Conservation (phyloP, 2,329 filamentous ascomycete species). For the Colletotrichum euphorbiae region DNA sequence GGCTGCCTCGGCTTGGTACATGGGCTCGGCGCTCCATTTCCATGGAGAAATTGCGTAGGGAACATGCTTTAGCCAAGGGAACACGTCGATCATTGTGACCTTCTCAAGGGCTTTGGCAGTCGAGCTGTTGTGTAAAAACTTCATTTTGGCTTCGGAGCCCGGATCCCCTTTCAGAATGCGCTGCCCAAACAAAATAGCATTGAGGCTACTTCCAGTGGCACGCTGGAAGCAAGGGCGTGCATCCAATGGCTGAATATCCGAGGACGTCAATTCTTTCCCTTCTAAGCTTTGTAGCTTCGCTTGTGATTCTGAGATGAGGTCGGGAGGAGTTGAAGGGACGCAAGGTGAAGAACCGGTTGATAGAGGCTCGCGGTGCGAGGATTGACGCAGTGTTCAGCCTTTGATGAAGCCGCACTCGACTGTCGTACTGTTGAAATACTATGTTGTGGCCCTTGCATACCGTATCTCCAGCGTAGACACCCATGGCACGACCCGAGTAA, state of each 20-base stretch:
- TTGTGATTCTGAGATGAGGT: background rate
- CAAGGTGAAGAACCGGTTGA: background rate
- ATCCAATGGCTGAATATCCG: background rate
- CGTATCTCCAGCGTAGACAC: background rate
- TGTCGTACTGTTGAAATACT: conserved; percentile 21
- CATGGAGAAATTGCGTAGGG: conserved; percentile 25
- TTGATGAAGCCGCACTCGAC: conserved; percentile 8
- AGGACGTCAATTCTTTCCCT: no score
- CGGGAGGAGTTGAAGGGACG: conserved; percentile 19
- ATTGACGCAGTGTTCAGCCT: conserved; percentile 12
- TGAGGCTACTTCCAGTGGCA: conserved; percentile 7
- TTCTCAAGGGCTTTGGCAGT: background rate
- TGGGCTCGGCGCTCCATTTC: conserved; percentile 12
- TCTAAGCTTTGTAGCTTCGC: background rate
- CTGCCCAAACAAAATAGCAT: conserved; percentile 9
- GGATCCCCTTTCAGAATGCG: conserved; percentile 14
- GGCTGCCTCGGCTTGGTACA: background rate
- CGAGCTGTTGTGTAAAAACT: background rate
- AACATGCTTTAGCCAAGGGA: conserved; percentile 18
- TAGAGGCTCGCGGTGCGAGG: background rate
- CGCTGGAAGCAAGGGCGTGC: conserved; percentile 10
- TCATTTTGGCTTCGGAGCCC: background rate
- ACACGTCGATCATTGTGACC: background rate
- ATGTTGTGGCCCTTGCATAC: conserved; percentile 10
- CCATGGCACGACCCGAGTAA: conserved; percentile 13